Base-by-base conservation (phyloP, 2,329 filamentous ascomycete species). In the Xylariaceae sp. region DNA sequence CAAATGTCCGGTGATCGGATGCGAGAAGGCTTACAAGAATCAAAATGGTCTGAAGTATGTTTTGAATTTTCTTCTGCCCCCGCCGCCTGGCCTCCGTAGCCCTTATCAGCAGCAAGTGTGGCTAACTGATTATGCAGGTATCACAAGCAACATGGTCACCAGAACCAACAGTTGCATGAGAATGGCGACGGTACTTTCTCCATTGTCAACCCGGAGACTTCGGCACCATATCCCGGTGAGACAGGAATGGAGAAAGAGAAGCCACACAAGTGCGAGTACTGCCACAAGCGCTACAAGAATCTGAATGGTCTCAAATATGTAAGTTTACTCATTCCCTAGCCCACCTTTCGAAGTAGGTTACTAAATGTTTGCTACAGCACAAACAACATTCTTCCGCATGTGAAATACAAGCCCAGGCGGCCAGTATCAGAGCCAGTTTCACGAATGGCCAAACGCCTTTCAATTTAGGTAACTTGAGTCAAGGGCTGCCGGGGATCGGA, bases 171-270 rank as follows among this genome's bases (percentile, higher is more conserved):
- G 63, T 76, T 98, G 45, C 90, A 96, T 60, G 90, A 96, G 64
- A 98, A 98, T 56, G 86, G 87, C 13, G 93, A 98, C 59, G 93
- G 93, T 38, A 96, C 93, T 2, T 97, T 95, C 62, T 97, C 91
- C 0, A 98, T 98, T 52, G 91, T 98, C 38, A 95, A 98, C 56
- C 93, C 93, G 0, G 87, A 95, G 60, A 97, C 93, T 0, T 93
- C 87, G 19, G 80, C 89, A 1, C 93, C 93, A 0, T 98, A 97
- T 52, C 93, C 93, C 0, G 93, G 93, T 24, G 97, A 93, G 1
- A 73, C 95, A 28, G 93, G 93, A n/a, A 98, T 98, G 93, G 93
- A 98, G 69, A 98, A 97, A 65, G 91, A 97, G 71, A 98, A 98
- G 72, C 93, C 93, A 3, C 97, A 97, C 64, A 90, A 90, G 60